Conservation (phyloP, 208 protist genomes). For the Acanthamoeba castellanii region DNA sequence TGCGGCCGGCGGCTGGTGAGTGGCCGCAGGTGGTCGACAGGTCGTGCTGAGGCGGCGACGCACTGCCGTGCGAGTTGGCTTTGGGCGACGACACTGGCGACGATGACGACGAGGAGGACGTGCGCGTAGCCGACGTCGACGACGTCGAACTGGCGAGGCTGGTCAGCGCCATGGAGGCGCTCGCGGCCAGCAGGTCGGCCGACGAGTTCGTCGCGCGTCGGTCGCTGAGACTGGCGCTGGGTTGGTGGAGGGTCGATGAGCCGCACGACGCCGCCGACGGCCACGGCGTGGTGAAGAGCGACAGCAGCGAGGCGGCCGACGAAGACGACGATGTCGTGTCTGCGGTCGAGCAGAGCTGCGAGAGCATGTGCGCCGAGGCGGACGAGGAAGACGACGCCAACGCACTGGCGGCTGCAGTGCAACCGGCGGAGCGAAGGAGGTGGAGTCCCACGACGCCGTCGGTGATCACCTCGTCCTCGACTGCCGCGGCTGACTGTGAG, state of each 20-base stretch:
- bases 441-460: not conserved
- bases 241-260: not conserved
- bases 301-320: not conserved
- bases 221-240: not conserved
- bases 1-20: not conserved
- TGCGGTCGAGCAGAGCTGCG: too few relatives aligned
- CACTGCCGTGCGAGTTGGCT: not conserved
- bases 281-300: not conserved
- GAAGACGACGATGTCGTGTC: too few relatives aligned
- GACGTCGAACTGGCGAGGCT: not conserved
- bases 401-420: not conserved
- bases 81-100: too few relatives aligned
- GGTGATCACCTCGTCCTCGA: not conserved
- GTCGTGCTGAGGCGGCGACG: not conserved
- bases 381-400: not conserved
- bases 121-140: not conserved
- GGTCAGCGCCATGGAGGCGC: not conserved
- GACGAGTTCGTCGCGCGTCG: not conserved
- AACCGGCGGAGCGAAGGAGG: not conserved
- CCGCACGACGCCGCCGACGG: not conserved
- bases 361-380: not conserved
- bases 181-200: not conserved
- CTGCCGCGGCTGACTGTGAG: not conserved
- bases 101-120: not conserved
- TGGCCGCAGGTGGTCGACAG: not conserved